Conservation (phyloP, 2,329 filamentous ascomycete species). For the Magnaporthiopsis incrustans region DNA sequence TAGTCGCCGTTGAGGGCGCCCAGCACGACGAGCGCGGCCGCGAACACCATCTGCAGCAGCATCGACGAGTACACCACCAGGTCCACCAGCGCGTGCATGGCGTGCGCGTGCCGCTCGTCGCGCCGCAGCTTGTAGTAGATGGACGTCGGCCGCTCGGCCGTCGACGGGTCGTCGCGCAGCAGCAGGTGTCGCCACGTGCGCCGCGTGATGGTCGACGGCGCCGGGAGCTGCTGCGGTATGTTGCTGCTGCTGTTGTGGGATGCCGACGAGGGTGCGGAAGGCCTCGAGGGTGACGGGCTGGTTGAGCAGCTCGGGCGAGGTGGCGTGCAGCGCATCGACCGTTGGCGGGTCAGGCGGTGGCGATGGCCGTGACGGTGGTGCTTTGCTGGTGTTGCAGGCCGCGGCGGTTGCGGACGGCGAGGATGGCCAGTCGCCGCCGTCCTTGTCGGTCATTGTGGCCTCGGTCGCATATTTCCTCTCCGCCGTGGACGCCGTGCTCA, state of each 20-base stretch:
- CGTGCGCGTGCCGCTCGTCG: slow-evolving; percentile 21
- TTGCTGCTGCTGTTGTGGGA: background rate
- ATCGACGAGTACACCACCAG: slow-evolving; percentile 33
- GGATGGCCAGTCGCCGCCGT: too few species aligned
- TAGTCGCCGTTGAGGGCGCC: slow-evolving; percentile 39
- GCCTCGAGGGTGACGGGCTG: background rate
- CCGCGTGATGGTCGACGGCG: background rate
- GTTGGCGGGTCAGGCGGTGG: too few species aligned
- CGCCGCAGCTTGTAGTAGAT: slow-evolving; percentile 29
- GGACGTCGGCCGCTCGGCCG: slow-evolving; percentile 1
- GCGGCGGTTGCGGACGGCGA: background rate
- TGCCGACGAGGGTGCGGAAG: slow-evolving; percentile 1
- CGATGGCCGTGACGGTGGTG: too few species aligned
- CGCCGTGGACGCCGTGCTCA: too few species aligned
- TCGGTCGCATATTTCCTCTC: too few species aligned
- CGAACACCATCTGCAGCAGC: slow-evolving; percentile 37
- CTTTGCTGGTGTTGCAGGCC: background rate
- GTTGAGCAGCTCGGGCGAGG: slow-evolving; percentile 1
- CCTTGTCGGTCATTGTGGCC: too few species aligned
- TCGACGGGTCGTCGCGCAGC: background rate
- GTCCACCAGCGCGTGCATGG: slow-evolving; percentile 23
- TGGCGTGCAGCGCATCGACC: background rate
- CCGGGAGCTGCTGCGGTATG: too few species aligned
- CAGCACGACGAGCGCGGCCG: slow-evolving; percentile 37
- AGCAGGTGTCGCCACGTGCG: background rate